Percentiles rank a stretch among this genome's conserved stretches.
These are phyloP conservation scores for Ogataea pilisensis DNA, from an alignment of 805 yeast species.

Conservation along the genomic window DNA sequence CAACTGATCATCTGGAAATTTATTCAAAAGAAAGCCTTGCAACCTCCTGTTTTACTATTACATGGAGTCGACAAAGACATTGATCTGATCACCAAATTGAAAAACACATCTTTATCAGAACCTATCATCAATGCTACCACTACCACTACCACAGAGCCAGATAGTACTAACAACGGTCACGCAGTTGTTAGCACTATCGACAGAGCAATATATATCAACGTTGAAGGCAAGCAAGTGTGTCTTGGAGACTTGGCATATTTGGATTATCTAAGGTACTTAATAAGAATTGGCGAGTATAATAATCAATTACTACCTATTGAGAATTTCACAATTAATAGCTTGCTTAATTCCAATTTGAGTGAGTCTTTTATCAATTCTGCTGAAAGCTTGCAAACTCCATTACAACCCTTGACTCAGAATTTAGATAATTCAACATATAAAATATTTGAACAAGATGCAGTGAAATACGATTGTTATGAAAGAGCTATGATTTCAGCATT, in stretches of 20 bases:
- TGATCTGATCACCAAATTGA: conserved; percentile 12
- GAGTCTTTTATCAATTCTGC: conserved; percentile 11
- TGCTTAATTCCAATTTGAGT: conserved; percentile 12
- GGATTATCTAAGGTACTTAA: conserved; percentile 27
- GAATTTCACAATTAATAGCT: conserved; percentile 22
- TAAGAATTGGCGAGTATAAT: conserved; percentile 15
- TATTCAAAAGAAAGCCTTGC: conserved; percentile 37
- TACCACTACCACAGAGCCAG: too few relatives aligned
- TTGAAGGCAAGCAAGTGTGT: conserved; percentile 18
- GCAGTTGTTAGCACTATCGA: background rate
- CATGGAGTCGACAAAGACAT: conserved; percentile 50
- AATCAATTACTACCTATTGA: conserved; percentile 28
- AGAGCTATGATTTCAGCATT: conserved; percentile 59
- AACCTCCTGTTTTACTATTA: conserved; percentile 40
- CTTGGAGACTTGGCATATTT: conserved; percentile 27
- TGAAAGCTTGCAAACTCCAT: conserved; percentile 42
- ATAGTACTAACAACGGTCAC: conserved; percentile 11
- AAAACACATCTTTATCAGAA: conserved; percentile 5
- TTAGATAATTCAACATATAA: conserved; percentile 59
- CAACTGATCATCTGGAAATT: conserved; percentile 46
- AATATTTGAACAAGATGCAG: conserved; percentile 64
- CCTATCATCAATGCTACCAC: too few relatives aligned
- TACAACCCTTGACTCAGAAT: conserved; percentile 64
- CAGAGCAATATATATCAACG: conserved; percentile 14
- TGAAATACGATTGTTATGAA: conserved; percentile 67